Base-by-base conservation (phyloP, 176 grass and related monocot species). In the Secale cereale region DNA sequence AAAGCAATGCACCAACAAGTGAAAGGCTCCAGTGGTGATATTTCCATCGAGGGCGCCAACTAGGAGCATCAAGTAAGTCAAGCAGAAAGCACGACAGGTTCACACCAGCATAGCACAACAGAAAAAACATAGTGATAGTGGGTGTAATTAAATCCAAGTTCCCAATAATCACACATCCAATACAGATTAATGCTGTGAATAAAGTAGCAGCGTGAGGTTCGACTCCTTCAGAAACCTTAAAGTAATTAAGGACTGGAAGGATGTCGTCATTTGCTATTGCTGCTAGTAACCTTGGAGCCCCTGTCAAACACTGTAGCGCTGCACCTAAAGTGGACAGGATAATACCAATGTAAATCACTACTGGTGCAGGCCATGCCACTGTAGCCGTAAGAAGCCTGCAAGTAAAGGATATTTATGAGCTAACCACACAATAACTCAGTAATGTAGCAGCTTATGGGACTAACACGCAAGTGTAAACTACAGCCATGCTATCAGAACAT, bases 1-100 rank as follows among this genome's bases (percentile, higher is more conserved):
- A 98, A 63, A 98, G 68, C 74, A 95, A 60, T 78, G 93, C 95
- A 59, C 95, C 95, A 62, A 98, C 66, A 87, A 98, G 93, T 77
- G 95, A 98, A 83, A 98, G 82, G 56, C 95, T 98, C 95, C 95
- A 98, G 80, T 98, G 95, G 68, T 98, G 95, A 85, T 95, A 93
- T 85, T 95, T 98, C 95, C 95, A 98, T 86, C 95, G 84, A 70
- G 95, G 95, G 15, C 95, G 92, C 95, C 95, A 98, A 45, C 95
- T 98, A 83, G 95, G 95, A 86, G 95, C 95, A 90, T 98, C 95
- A 75, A 98, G 93, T 71, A 98, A 86, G 36, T 98, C 95, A 46
- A 98, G 83, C 70, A 98, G 85, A 89, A 98, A 98, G 84, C 95
- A 98, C 35, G 92, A 95, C 70, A 98, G 74, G 83, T 98, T 98